Conservation (phyloP, 2,329 filamentous ascomycete species). For the Arthrobotrys sinensis region DNA sequence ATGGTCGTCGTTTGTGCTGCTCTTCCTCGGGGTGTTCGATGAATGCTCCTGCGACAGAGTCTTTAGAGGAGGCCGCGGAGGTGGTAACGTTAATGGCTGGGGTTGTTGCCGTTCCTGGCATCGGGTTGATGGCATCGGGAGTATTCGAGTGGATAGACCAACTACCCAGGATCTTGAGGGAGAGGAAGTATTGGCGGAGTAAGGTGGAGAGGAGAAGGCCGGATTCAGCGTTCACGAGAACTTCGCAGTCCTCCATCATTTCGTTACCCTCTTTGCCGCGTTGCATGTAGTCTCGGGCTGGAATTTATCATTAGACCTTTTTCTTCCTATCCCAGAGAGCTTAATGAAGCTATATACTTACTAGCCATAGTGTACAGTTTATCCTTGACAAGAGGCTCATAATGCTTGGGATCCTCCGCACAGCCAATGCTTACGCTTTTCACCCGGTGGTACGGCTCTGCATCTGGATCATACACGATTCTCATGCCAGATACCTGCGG, state of each 20-base stretch:
- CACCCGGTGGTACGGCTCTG: conserved; percentile 65
- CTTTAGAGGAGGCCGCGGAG: conserved; percentile 63
- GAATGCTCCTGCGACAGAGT: conserved; percentile 59
- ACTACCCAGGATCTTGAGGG: conserved; percentile 82
- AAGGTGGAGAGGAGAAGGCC: conserved; percentile 89
- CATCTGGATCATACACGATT: conserved; percentile 45
- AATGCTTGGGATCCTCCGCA: conserved; percentile 63
- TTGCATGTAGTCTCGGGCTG: conserved; percentile 82
- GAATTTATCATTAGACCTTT: background rate
- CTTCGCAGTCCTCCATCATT: conserved; percentile 82
- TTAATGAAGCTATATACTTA: conserved; percentile 59
- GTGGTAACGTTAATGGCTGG: conserved; percentile 51
- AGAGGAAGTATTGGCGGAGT: conserved; percentile 91
- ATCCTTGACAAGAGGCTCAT: conserved; percentile 75
- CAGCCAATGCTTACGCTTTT: conserved; percentile 40
- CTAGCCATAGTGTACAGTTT: conserved; percentile 82
- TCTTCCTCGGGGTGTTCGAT: conserved; percentile 58
- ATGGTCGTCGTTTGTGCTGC: conserved; percentile 44
- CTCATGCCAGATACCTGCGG: conserved; percentile 23
- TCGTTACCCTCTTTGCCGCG: conserved; percentile 88
- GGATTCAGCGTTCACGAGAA: conserved; percentile 87
- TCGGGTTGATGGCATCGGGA: conserved; percentile 66
- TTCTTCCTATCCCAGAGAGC: background rate
- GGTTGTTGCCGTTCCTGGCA: conserved; percentile 63
- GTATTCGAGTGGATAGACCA: conserved; percentile 77